Evolutionary conservation across 2,329 filamentous ascomycete genomes (phyloP).

Genomic region (Phyllosticta citrichinensis): DNA sequence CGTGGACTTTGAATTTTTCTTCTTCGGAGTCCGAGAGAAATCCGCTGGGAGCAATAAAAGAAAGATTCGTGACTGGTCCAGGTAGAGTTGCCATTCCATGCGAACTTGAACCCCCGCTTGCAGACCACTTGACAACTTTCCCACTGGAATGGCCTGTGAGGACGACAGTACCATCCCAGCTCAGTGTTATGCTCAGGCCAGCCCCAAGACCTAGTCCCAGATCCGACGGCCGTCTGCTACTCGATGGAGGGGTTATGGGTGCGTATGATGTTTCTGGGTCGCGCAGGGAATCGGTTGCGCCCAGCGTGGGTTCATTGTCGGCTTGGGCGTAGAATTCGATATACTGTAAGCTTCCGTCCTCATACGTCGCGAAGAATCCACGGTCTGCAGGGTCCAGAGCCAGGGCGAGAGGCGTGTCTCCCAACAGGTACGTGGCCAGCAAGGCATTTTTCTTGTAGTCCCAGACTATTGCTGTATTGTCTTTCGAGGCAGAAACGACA

Average conservation of each 20-base stretch:
- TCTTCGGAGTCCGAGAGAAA: constrained; percentile 26
- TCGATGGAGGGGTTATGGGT: constrained; percentile 28
- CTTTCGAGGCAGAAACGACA: constrained; percentile 71
- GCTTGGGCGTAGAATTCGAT: constrained; percentile 60
- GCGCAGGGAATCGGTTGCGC: constrained; percentile 31
- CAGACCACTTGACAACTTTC: constrained; percentile 64
- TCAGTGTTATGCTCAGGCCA: constrained; percentile 59
- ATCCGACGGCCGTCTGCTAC: constrained; percentile 39
- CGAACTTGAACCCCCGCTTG: background rate
- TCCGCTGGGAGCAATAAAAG: constrained; percentile 55
- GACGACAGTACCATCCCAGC: constrained; percentile 71
- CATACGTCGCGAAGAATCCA: constrained; percentile 70
- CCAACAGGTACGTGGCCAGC: constrained; percentile 73
- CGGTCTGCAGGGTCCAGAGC: constrained; percentile 74
- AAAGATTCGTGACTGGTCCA: constrained; percentile 71
- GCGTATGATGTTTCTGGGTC: constrained; percentile 40
- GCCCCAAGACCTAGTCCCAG: constrained; percentile 50
- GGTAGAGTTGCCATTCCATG: constrained; percentile 53
- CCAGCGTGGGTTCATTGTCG: constrained; percentile 18
- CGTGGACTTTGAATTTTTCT: constrained; percentile 41
- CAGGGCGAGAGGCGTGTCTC: constrained; percentile 60
- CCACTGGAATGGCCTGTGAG: constrained; percentile 75
- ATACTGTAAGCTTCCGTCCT: constrained; percentile 70
- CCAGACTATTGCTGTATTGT: constrained; percentile 88
- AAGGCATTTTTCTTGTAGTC: constrained; percentile 72